Evolutionary conservation across 495 filamentous ascomycete species (phyloP), one percentile per base, ranked within the genome.

Genomic region (Penicillium lividum): DNA sequence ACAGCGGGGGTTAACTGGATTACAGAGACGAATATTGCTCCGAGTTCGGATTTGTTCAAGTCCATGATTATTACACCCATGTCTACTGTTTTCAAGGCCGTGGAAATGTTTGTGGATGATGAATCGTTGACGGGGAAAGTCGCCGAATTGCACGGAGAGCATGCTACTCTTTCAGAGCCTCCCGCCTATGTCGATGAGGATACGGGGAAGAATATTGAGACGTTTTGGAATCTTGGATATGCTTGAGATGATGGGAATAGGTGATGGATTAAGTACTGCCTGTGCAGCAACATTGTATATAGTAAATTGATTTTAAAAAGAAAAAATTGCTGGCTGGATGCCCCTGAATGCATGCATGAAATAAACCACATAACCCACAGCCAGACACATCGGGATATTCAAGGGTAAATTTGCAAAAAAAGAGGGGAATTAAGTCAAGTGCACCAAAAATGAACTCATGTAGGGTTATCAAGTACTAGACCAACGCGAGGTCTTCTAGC

Each of bases 31-130:
- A 79, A 77, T 31, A 74, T 84, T 25, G 70, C 79, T 3, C 72
- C 78, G 2, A 65, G 67, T 47, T 67, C 47, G 3, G 68, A 78
- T 1, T 64, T 84, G 8, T 81, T 82, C 63, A 67, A 74, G 28
- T 64, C 73, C 3, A 84, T 84, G 82, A 62, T 77, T 5, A 34
- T 84, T 7, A 85, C 82, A 7, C 83, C 83, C 9, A 80, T 82
- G 73, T 68, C 67, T 9, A 83, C 81, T 2, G 72, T 79, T 0
- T 60, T 77, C 28, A 73, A 67, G 15, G 80, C 78, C 7, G 74
- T 82, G 0, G 67, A 65, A 18, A 65, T 73, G 57, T 69, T 85
- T n/a, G 57, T 77, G 7, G 64, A 42, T 0, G 77, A 83, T 53
- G 54, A 64, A 0, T 68, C 49, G 11, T 51, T 83, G 29, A 78